A percentile compares a stretch with the other conserved stretches of the same genome.
Evolutionary conservation across 169 alveolate genomes (phyloP).

Genomic region (Eimeria zaria): DNA sequence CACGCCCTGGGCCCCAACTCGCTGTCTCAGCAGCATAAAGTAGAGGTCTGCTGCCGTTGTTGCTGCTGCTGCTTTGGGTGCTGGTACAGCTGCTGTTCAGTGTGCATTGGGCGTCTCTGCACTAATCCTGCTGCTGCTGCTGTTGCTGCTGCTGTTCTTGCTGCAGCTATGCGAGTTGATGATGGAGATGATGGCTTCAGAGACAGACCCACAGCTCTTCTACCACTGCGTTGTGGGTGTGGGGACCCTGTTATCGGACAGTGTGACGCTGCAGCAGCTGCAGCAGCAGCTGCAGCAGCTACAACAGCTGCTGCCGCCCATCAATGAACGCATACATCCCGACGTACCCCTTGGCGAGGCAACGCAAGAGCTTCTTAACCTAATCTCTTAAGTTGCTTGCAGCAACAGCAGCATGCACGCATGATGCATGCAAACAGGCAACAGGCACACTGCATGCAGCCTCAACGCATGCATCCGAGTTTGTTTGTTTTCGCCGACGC

Average conservation of each 20-base stretch:
- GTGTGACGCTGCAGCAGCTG: constrained; percentile 48
- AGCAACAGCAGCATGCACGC: no score
- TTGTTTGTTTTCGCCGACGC: not conserved
- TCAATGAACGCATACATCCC: constrained; percentile 39
- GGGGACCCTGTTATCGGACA: constrained; percentile 32
- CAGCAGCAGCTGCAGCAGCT: constrained; percentile 41
- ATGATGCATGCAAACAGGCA: not conserved
- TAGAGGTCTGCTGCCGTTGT: constrained; percentile 27
- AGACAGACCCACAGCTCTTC: constrained; percentile 30
- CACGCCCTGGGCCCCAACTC: constrained; percentile 23
- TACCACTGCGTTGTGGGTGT: constrained; percentile 14
- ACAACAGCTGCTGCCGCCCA: constrained; percentile 60
- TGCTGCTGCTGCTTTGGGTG: constrained; percentile 16
- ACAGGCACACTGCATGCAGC: constrained; percentile 14
- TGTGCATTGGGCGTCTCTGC: no score
- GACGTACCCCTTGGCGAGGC: constrained; percentile 50
- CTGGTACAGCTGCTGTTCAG: constrained; percentile 4
- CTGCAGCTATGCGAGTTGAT: constrained; percentile 32
- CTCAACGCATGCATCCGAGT: not conserved
- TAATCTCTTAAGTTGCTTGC: not conserved
- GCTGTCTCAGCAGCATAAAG: not conserved
- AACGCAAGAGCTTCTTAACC: constrained; percentile 10
- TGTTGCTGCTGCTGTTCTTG: constrained; percentile 32
- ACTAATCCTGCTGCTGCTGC: constrained; percentile 1
- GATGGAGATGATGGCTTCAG: not conserved